Percentiles rank a stretch among this genome's conserved stretches.
Evolutionary conservation across 2,329 filamentous ascomycete species (phyloP).

Genomic region (Colletotrichum sp.): DNA sequence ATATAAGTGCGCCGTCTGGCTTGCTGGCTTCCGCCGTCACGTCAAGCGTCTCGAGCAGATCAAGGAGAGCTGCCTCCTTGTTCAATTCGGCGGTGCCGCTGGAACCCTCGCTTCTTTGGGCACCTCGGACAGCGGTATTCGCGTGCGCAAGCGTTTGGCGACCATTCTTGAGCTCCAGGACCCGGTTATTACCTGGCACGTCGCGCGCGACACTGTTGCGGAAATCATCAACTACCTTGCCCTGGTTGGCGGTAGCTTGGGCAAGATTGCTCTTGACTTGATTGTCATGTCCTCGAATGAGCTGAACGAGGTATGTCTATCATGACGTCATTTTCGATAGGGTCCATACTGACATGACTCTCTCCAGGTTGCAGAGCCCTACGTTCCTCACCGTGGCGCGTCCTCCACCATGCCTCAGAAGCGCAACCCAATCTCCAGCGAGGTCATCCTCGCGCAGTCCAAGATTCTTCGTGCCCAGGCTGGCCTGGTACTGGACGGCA

Average conservation of each 20-base stretch:
- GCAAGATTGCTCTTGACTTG: slow-evolving; percentile 60
- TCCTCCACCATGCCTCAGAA: slow-evolving; percentile 65
- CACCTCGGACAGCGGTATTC: slow-evolving; percentile 48
- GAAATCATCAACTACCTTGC: slow-evolving; percentile 60
- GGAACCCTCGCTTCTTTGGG: slow-evolving; percentile 60
- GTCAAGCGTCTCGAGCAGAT: slow-evolving; percentile 51
- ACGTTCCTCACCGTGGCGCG: slow-evolving; percentile 57
- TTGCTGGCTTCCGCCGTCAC: slow-evolving; percentile 55
- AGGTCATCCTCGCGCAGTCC: slow-evolving; percentile 59
- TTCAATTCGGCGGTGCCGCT: slow-evolving; percentile 62
- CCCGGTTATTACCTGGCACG: slow-evolving; percentile 62
- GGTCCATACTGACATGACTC: background rate
- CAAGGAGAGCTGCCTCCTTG: slow-evolving; percentile 49
- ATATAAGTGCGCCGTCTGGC: slow-evolving; percentile 62
- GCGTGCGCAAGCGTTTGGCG: slow-evolving; percentile 54
- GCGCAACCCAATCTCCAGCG: slow-evolving; percentile 62
- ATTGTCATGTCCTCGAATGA: slow-evolving; percentile 65
- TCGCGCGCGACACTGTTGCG: slow-evolving; percentile 57
- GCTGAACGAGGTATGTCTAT: slow-evolving; percentile 31
- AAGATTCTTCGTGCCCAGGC: slow-evolving; percentile 59
- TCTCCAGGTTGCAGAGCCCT: slow-evolving; percentile 58
- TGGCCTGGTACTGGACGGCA: slow-evolving; percentile 56
- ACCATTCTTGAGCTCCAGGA: slow-evolving; percentile 50
- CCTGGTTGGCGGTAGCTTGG: slow-evolving; percentile 56
- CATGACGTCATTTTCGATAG: background rate